phyloP scores from a whole-genome alignment of 1,139 yeast species.

The Pichia sp. region DNA sequence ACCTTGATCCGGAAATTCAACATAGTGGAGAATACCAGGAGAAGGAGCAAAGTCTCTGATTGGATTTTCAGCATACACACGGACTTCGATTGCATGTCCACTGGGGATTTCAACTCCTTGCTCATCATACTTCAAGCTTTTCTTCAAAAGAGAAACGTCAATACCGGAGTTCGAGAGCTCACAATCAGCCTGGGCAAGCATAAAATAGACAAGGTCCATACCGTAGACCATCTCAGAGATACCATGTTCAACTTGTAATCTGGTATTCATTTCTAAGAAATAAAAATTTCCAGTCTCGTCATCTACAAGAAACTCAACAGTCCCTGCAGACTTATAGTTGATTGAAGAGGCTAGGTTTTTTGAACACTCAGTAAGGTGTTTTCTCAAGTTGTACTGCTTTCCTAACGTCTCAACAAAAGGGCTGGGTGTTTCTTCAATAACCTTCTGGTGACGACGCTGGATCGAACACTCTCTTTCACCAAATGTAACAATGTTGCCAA shows the following conservation, averaged over 20 bases:
- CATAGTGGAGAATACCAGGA: constrained; percentile 36
- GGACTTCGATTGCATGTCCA: constrained; percentile 38
- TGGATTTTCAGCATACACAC: constrained; percentile 40
- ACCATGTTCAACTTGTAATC: constrained; percentile 40
- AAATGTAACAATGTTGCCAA: constrained; percentile 41
- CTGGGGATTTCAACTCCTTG: constrained; percentile 32
- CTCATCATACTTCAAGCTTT: constrained; percentile 18
- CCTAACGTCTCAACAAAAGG: constrained; percentile 30
- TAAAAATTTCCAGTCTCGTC: constrained; percentile 34
- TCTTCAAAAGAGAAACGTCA: constrained; percentile 25
- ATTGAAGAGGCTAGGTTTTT: constrained; percentile 31
- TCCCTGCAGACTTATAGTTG: constrained; percentile 37
- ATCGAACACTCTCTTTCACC: constrained; percentile 49
- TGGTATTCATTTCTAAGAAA: constrained; percentile 37
- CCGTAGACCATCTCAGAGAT: constrained; percentile 36
- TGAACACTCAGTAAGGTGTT: constrained; percentile 31
- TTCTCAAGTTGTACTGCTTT: constrained; percentile 23
- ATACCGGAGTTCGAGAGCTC: constrained; percentile 31
- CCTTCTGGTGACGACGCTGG: constrained; percentile 47
- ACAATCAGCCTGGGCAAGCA: constrained; percentile 36
- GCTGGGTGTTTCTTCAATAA: constrained; percentile 47
- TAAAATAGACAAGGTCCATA: constrained; percentile 35
- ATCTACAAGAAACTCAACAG: constrained; percentile 38
- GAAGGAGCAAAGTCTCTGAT: constrained; percentile 36
- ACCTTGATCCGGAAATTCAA: constrained; percentile 26